phyloP scores from a whole-genome alignment of 208 protist species.

The Wallacemonas collosoma region DNA sequence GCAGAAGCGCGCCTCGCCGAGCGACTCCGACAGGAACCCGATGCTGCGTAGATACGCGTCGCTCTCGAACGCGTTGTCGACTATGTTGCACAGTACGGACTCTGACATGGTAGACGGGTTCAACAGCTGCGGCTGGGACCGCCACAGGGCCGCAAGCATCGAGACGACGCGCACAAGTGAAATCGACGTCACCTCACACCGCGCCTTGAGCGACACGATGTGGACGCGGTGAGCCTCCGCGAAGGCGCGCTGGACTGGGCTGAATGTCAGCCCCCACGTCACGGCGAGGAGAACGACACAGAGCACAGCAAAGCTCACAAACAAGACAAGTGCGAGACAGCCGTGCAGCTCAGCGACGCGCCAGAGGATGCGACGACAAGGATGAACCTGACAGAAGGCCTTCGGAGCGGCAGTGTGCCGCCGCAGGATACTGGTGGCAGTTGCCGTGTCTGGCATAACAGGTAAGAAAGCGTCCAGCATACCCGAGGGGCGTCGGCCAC shows the following conservation, averaged over 20 bases:
- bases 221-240: background rate
- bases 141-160: background rate
- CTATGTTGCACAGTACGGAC: conserved; percentile 5
- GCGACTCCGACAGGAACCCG: background rate
- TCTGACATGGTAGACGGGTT: conserved; percentile 10
- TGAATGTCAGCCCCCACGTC: background rate
- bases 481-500: too few relatives aligned
- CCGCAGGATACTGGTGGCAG: too few relatives aligned
- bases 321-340: background rate
- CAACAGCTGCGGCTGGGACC: background rate
- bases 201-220: background rate
- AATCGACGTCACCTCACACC: background rate
- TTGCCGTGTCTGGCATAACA: too few relatives aligned
- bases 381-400: too few relatives aligned
- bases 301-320: background rate
- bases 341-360: background rate
- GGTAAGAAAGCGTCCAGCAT: too few relatives aligned
- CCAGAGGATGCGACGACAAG: too few relatives aligned
- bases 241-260: background rate
- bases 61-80: background rate
- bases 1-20: conserved; percentile 2
- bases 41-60: background rate
- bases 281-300: background rate
- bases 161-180: background rate
- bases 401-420: too few relatives aligned